Conservation (phyloP, 2,329 filamentous ascomycete species). For the Alternaria ethzedia region DNA sequence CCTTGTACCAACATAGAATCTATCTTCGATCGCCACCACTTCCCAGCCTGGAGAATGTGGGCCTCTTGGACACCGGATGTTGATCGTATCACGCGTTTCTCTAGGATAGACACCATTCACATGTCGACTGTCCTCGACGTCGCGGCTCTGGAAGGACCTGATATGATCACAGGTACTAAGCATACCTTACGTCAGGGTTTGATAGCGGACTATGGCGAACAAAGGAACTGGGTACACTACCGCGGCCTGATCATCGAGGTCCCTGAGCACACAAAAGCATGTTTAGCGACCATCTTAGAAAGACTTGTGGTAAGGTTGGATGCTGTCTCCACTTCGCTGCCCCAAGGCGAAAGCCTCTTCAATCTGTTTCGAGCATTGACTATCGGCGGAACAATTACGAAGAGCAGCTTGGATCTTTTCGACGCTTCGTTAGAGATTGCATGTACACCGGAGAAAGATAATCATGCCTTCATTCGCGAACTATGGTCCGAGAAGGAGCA, state of each 20-base stretch:
- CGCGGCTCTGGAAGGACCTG: constrained; percentile 40
- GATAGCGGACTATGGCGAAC: constrained; percentile 23
- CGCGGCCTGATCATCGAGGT: constrained; percentile 30
- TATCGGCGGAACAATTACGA: constrained; percentile 24
- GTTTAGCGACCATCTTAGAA: constrained; percentile 23
- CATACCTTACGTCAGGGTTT: constrained; percentile 32
- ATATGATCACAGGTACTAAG: constrained; percentile 26
- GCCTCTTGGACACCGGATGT: constrained; percentile 37
- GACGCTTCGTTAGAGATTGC: constrained; percentile 25
- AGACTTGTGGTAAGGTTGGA: constrained; percentile 18
- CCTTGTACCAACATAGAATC: constrained; percentile 20
- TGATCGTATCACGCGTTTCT: constrained; percentile 17
- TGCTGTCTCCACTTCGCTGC: not conserved
- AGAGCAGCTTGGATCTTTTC: constrained; percentile 28
- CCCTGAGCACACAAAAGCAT: constrained; percentile 20
- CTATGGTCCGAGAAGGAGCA: constrained; percentile 14
- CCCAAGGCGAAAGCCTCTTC: constrained; percentile 9
- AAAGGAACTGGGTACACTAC: constrained; percentile 22
- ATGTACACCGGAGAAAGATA: constrained; percentile 8
- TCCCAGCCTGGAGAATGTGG: constrained; percentile 40
- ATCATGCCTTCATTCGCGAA: constrained; percentile 17
- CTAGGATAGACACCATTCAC: constrained; percentile 16
- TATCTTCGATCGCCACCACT: constrained; percentile 32
- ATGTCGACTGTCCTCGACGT: constrained; percentile 29
- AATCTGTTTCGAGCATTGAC: constrained; percentile 28